Evolutionary conservation across 1,284 basidiomycete species (phyloP).

Genomic region (Tilletia setariae): DNA sequence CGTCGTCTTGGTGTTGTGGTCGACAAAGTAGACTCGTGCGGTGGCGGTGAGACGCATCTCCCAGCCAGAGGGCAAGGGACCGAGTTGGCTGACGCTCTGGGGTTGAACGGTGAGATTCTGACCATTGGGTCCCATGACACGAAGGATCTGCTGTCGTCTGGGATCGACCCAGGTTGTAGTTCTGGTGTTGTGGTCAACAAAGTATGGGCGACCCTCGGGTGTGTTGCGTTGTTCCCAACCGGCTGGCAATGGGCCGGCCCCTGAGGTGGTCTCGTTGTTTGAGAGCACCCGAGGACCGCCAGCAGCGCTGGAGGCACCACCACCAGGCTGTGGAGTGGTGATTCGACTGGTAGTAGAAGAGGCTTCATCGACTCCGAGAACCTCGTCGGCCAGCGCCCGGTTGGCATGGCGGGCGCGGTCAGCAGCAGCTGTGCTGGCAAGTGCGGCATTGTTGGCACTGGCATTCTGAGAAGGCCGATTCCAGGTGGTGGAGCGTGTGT

Average conservation of each 20-base stretch:
- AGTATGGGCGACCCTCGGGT: conserved; percentile 95
- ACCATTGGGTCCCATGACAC: conserved; percentile 78
- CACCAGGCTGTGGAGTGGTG: background rate
- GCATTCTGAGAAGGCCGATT: conserved; percentile 57
- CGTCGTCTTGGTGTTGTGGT: conserved; percentile 89
- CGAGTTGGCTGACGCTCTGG: conserved; percentile 81
- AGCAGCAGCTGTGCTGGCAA: conserved; percentile 39
- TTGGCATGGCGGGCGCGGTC: conserved; percentile 50
- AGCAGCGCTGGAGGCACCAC: conserved; percentile 17
- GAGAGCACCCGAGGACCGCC: conserved; percentile 26
- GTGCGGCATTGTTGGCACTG: conserved; percentile 40
- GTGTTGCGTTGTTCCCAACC: conserved; percentile 99
- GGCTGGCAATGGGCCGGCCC: conserved; percentile 77
- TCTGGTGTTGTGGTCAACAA: conserved; percentile 84
- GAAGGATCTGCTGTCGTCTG: conserved; percentile 76
- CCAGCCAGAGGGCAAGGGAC: conserved; percentile 92
- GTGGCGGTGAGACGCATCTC: conserved; percentile 94
- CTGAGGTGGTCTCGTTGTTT: conserved; percentile 66
- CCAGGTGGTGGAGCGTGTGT: conserved; percentile 92
- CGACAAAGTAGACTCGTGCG: conserved; percentile 90
- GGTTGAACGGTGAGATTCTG: conserved; percentile 74
- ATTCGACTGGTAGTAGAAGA: background rate
- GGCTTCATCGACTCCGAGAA: conserved; percentile 48
- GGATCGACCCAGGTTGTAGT: conserved; percentile 99
- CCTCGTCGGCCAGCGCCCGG: conserved; percentile 52